Evolutionary conservation across 1,284 basidiomycete species (phyloP).

Genomic region (Inonotus obliquus): DNA sequence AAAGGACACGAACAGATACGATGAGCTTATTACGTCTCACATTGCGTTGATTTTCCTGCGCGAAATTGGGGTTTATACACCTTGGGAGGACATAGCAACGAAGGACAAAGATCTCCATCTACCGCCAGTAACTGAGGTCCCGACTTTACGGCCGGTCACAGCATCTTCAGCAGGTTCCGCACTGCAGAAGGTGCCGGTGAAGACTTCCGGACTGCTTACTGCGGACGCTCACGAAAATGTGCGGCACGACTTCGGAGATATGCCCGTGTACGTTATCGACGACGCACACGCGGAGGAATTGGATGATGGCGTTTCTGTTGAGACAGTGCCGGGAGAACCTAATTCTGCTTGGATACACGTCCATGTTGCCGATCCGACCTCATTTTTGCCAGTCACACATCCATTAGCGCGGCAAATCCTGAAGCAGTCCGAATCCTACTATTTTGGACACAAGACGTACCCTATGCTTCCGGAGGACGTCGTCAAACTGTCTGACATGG

Average conservation of each 20-base stretch:
- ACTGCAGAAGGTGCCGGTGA: not conserved
- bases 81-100: constrained; percentile 65
- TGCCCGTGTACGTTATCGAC: constrained; percentile 89
- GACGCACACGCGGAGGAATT: constrained; percentile 80
- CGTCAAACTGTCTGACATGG: constrained; percentile 38
- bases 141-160: not conserved
- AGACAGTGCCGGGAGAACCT: constrained; percentile 52
- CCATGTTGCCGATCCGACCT: constrained; percentile 93
- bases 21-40: constrained; percentile 33
- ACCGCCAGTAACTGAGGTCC: constrained; percentile 5
- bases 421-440: constrained; percentile 46
- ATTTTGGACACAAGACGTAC: constrained; percentile 60
- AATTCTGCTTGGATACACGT: constrained; percentile 79
- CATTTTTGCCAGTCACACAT: constrained; percentile 70
- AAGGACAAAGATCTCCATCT: constrained; percentile 23
- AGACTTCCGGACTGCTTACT: constrained; percentile 27
- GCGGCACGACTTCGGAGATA: constrained; percentile 81
- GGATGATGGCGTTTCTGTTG: constrained; percentile 91
- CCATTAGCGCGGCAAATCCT: constrained; percentile 53
- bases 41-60: constrained; percentile 44
- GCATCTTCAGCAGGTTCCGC: not conserved
- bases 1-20: constrained; percentile 47
- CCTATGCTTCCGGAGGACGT: constrained; percentile 62
- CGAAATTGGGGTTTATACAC: constrained; percentile 66
- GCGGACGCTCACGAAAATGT: constrained; percentile 58